Evolutionary conservation across 192 early-diverging fungal species (phyloP), one percentile per base, ranked within the genome.

Genomic region (Kappamyces sp.): DNA sequence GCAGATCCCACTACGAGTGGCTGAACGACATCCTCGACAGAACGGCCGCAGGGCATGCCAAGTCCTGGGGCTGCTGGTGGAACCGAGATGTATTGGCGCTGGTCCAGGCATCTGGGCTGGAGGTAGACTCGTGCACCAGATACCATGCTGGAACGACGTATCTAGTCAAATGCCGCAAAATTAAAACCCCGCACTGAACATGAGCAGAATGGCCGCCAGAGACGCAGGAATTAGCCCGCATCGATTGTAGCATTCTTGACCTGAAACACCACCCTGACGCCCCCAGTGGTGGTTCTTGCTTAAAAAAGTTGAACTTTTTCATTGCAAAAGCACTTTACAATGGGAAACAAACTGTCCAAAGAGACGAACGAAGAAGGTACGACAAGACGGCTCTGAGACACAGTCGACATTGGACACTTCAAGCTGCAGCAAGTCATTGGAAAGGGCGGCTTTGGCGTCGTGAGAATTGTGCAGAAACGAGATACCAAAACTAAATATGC

Each of bases 391-490:
- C 14, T 43, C 9, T 11, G 14, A 11, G 42, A 22, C 22, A 22
- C 64, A 87, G 87, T 91, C 33, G 85, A 91, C 43, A 76, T 96
- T 35, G 79, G 86, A 39, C 90, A 94, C 64, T 98, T 98, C 68
- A 83, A 87, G 52, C 82, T 98, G 11, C 73, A 92, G 50, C 84
- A 89, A 40, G 84, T 83, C 8, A 87, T 98, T 29, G 95, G 95
- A 3, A 91, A 91, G 62, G 95, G 95, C 1, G 91, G 91, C 4
- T 96, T 98, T 66, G 95, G 95, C 54, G 94, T 88, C 85, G 90
- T 93, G 47, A 86, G 92, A n/a, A 90, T 98, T 3, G 93, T 98
- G 3, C 86, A 96, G 68, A 90, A 93, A 66, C 86, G 84, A 63
- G 73, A 78, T 31, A 80, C 88, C 0, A 80, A 85, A 55, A 74